A percentile compares a stretch with the other conserved stretches of the same genome.
phyloP scores from a whole-genome alignment of 352 stramenopile genomes.

The Globisporangium carolinianum region DNA sequence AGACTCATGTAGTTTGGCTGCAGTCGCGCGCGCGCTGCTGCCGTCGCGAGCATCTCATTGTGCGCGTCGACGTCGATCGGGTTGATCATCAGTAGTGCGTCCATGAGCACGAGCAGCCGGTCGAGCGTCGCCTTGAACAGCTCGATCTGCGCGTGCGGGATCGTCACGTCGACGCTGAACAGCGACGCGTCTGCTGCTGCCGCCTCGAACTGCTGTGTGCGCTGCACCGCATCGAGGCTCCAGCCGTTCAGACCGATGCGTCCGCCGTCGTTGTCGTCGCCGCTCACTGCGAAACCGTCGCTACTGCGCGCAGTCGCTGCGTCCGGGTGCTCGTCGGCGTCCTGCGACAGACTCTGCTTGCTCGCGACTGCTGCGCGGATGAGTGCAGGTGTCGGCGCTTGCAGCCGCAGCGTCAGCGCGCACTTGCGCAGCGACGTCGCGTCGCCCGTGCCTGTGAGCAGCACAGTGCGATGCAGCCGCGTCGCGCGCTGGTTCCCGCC shows the following conservation, averaged over 20 bases:
- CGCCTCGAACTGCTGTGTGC: constrained; percentile 55
- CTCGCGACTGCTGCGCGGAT: constrained; percentile 37
- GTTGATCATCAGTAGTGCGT: constrained; percentile 83
- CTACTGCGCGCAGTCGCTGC: constrained; percentile 16
- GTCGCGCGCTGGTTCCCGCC: constrained; percentile 45
- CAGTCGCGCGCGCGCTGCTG: constrained; percentile 41
- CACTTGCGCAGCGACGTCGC: constrained; percentile 29
- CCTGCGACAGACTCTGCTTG: constrained; percentile 69
- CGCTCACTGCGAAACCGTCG: constrained; percentile 21
- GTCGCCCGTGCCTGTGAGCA: constrained; percentile 35
- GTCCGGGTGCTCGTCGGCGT: constrained; percentile 48
- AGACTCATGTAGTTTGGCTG: constrained; percentile 76
- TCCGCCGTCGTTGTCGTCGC: constrained; percentile 76
- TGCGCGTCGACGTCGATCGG: constrained; percentile 79
- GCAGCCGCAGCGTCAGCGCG: constrained; percentile 37
- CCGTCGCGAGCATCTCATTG: constrained; percentile 59
- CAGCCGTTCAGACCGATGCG: constrained; percentile 76
- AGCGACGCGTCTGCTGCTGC: constrained; percentile 42
- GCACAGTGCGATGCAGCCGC: constrained; percentile 31
- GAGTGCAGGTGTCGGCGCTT: constrained; percentile 37
- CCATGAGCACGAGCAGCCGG: constrained; percentile 79
- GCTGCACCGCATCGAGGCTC: constrained; percentile 56
- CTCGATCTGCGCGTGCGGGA: constrained; percentile 46
- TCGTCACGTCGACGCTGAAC: constrained; percentile 49
- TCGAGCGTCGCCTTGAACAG: constrained; percentile 67